phyloP scores from a whole-genome alignment of 2,329 filamentous ascomycete species.

The Metarhizium humberi region DNA sequence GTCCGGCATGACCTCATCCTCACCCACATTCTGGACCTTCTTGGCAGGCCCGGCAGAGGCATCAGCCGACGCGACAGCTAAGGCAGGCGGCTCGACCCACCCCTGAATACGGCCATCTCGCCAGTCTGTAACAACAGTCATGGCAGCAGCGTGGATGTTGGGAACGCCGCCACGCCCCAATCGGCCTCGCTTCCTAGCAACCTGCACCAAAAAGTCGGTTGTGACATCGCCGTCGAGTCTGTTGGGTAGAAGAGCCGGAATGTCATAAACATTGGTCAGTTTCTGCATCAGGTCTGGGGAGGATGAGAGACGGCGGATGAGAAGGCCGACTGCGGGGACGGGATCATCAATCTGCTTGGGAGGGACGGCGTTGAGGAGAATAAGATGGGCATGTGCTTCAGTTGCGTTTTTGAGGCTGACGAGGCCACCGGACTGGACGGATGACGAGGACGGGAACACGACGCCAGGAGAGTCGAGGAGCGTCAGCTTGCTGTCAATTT shows the following conservation, averaged over 20 bases:
- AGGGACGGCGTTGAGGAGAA: conserved; percentile 84
- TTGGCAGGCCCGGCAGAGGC: conserved; percentile 20
- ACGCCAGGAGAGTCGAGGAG: conserved; percentile 91
- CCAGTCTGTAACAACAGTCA: conserved; percentile 94
- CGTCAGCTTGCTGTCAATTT: conserved; percentile 89
- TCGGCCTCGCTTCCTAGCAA: conserved; percentile 84
- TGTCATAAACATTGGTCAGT: conserved; percentile 73
- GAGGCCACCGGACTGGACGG: conserved; percentile 27
- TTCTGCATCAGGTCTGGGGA: conserved; percentile 68
- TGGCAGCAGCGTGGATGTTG: conserved; percentile 78
- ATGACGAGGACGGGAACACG: conserved; percentile 68
- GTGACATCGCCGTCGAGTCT: conserved; percentile 65
- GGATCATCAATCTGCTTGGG: conserved; percentile 93
- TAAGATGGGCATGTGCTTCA: conserved; percentile 72
- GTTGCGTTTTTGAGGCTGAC: conserved; percentile 49
- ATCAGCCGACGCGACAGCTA: conserved; percentile 39
- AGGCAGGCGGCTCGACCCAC: conserved; percentile 70
- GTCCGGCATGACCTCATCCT: conserved; percentile 44
- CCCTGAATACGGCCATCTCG: conserved; percentile 90
- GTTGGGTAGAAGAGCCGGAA: conserved; percentile 64
- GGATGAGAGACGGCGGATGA: conserved; percentile 70
- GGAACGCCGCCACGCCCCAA: conserved; percentile 84
- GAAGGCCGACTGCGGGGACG: conserved; percentile 72
- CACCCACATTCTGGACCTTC: conserved; percentile 26
- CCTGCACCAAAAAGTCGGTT: conserved; percentile 88